Evolutionary conservation across 2,329 filamentous ascomycete species (phyloP).

Genomic region (Volutella citrinella): DNA sequence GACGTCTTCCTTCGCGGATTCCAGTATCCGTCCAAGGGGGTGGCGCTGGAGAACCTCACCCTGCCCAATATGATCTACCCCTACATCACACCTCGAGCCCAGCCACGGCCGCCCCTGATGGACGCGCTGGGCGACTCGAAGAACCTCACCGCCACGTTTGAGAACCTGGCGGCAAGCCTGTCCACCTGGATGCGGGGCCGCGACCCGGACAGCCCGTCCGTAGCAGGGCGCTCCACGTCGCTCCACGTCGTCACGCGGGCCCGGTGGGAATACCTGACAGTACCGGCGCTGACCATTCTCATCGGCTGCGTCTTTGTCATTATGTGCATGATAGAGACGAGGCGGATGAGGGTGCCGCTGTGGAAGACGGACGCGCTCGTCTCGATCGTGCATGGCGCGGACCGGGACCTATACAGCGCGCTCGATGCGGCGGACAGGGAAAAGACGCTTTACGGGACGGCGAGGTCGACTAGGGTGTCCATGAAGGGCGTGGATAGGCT

Average conservation of each 20-base stretch:
- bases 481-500: too few relatives aligned
- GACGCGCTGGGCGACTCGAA: not conserved
- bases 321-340: slow-evolving; percentile 3
- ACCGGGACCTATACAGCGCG: too few relatives aligned
- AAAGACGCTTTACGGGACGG: too few relatives aligned
- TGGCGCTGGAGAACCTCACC: slow-evolving; percentile 5
- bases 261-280: slow-evolving; percentile 2
- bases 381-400: slow-evolving; percentile 1
- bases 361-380: slow-evolving; percentile 4
- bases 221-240: not conserved
- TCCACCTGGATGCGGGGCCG: slow-evolving; percentile 14
- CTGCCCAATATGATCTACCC: slow-evolving; percentile 2
- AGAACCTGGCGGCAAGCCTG: slow-evolving; percentile 8
- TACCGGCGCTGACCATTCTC: not conserved
- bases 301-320: not conserved
- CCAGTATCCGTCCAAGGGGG: too few relatives aligned
- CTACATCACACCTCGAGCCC: not conserved
- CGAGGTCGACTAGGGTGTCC: too few relatives aligned
- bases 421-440: too few relatives aligned
- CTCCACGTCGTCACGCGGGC: slow-evolving; percentile 4
- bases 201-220: not conserved
- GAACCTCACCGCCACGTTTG: not conserved
- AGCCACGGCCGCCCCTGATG: not conserved
- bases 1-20: slow-evolving; percentile 1
- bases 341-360: not conserved